Evolutionary conservation across 176 grass and related monocot species (phyloP), one percentile per base, ranked within the genome.

Genomic region (Echinochloa phyllopogon): DNA sequence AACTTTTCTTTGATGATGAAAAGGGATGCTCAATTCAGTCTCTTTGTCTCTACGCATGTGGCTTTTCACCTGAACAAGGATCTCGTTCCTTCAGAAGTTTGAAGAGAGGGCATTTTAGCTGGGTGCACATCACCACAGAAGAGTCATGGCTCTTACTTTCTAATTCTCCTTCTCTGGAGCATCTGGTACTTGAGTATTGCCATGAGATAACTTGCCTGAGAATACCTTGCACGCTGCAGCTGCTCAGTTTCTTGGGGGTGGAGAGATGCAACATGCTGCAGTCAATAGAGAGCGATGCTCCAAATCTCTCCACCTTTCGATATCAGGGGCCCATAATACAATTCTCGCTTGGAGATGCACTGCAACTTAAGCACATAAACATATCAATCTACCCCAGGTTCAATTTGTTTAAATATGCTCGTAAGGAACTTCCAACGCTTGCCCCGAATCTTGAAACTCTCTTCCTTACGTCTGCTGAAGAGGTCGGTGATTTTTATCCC

Each of bases 401-500:
- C 69, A 65, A 75, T 58, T 58, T 65, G 71, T 33, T 84, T 21
- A 1, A 27, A 51, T 76, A 75, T 84, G 82, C 47, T 76, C 72
- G 44, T 27, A 20, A 45, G 69, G 49, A 53, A 58, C 71, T 84
- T 66, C 38, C 10, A 66, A 55, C 14, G 14, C 40, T 76, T 84
- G 71, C 45, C 1, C 82, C 82, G 42, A 76, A 84, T 76, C 43
- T 84, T 42, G 33, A 75, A 75, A 84, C 59, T 65, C 44, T 84
- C 6, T 41, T 53, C 33, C 29, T 84, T 3, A 6, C 21, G 58
- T 84, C 71, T 42, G 33, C 47, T 75, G 38, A 84, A 42, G 82
- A 75, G 71, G 20, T 75, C 16, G 49, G 29, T 72, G 16, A 7
- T 33, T 23, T 84, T 60, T 18, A 18, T 84, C 13, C 24, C 29